Evolutionary conservation across 1,284 basidiomycete species (phyloP).

Genomic region (Moesziomyces parantarcticus): DNA sequence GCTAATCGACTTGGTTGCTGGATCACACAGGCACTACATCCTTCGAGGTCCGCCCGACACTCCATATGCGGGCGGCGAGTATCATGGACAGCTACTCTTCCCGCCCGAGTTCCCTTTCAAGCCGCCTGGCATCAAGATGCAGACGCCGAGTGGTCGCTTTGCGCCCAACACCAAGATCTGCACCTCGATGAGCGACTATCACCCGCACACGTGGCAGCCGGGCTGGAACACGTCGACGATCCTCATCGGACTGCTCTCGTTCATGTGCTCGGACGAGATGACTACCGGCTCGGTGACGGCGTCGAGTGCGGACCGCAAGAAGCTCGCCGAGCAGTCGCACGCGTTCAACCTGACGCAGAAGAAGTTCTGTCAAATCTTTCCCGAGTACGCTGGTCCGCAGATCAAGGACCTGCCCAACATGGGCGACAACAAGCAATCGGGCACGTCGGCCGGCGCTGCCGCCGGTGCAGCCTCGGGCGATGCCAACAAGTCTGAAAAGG

Average conservation of each 20-base stretch:
- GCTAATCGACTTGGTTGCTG: background rate
- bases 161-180: slow-evolving; percentile 89
- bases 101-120: slow-evolving; percentile 78
- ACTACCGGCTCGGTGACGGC: slow-evolving; percentile 90
- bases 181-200: slow-evolving; percentile 73
- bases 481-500: slow-evolving; percentile 33
- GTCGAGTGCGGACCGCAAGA: slow-evolving; percentile 80
- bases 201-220: slow-evolving; percentile 87
- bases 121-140: slow-evolving; percentile 92
- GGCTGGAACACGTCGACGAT: slow-evolving; percentile 93
- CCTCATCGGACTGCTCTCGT: slow-evolving; percentile 92
- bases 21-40: slow-evolving; percentile 69
- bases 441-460: slow-evolving; percentile 4
- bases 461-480: slow-evolving; percentile 1
- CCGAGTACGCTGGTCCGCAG: slow-evolving; percentile 49
- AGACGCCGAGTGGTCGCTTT: slow-evolving; percentile 92
- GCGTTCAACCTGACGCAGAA: slow-evolving; percentile 82
- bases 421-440: slow-evolving; percentile 44
- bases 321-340: slow-evolving; percentile 82
- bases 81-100: slow-evolving; percentile 74
- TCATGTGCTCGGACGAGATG: slow-evolving; percentile 97
- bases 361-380: slow-evolving; percentile 73
- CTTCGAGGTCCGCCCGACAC: slow-evolving; percentile 90
- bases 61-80: slow-evolving; percentile 90
- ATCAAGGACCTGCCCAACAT: slow-evolving; percentile 64